phyloP scores from a whole-genome alignment of 768 basidiomycete species.

The Pulveroboletus sp. region DNA sequence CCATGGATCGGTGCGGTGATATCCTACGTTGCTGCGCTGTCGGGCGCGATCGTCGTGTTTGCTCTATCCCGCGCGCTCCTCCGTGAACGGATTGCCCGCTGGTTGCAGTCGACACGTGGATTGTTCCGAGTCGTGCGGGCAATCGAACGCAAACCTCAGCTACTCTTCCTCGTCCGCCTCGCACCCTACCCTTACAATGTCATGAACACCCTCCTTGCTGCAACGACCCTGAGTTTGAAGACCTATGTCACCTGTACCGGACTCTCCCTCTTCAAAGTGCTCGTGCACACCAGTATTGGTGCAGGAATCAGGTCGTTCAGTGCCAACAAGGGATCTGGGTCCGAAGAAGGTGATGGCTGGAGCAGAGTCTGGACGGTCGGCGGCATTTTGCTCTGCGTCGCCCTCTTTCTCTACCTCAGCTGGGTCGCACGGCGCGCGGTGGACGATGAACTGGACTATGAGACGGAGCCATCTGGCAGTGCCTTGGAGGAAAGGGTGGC shows the following conservation, averaged over 20 bases:
- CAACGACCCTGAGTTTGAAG: conserved; percentile 70
- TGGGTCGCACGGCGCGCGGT: conserved; percentile 71
- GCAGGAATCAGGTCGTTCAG: conserved; percentile 78
- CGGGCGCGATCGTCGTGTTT: conserved; percentile 83
- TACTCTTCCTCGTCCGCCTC: conserved; percentile 87
- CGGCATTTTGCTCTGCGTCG: conserved; percentile 67
- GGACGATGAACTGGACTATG: conserved; percentile 49
- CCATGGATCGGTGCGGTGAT: conserved; percentile 79
- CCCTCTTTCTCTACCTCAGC: conserved; percentile 75
- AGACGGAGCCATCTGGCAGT: conserved; percentile 24
- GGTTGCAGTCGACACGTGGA: conserved; percentile 64
- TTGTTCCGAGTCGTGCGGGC: conserved; percentile 81
- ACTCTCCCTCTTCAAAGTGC: conserved; percentile 82
- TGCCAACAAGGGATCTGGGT: conserved; percentile 40
- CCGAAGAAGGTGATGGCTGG: conserved; percentile 41
- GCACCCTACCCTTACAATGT: conserved; percentile 94
- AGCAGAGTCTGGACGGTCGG: conserved; percentile 58
- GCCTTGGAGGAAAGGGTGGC: conserved; percentile 49
- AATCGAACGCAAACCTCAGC: conserved; percentile 80
- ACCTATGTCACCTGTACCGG: conserved; percentile 80
- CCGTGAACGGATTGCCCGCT: conserved; percentile 63
- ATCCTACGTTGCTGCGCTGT: conserved; percentile 81
- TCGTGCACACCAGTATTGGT: conserved; percentile 87
- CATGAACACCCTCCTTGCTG: conserved; percentile 91
- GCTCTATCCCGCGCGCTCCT: conserved; percentile 70